Conservation (phyloP, 306 rosid genomes). For the Crotalaria pallida region DNA sequence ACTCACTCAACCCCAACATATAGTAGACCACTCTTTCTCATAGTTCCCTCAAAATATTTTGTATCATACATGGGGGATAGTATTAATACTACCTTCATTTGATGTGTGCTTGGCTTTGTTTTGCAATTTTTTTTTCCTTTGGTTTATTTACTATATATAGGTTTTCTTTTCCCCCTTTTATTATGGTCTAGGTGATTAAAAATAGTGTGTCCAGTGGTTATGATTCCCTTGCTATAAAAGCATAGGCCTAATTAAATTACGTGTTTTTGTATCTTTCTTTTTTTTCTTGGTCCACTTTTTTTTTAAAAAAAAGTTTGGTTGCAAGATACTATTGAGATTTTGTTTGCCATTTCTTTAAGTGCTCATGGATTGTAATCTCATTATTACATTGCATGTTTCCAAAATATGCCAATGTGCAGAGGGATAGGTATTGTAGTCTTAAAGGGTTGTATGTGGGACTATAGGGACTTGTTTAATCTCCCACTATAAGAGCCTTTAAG, state of each 20-base stretch:
- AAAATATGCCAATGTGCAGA: constrained; percentile 1
- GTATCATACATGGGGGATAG: constrained; percentile 59
- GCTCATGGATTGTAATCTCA: constrained; percentile 21
- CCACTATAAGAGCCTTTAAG: constrained; percentile 12
- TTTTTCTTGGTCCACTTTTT: not conserved
- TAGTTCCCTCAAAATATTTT: constrained; percentile 42
- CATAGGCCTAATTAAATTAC: constrained; percentile 40
- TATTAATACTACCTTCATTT: constrained; percentile 47
- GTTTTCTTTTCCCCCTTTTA: not conserved
- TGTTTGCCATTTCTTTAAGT: constrained; percentile 11
- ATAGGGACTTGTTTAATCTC: constrained; percentile 20
- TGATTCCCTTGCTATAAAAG: constrained; percentile 53
- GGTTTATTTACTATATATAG: constrained; percentile 8
- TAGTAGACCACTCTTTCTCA: not conserved
- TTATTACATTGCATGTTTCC: constrained; percentile 47
- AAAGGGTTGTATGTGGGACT: constrained; percentile 8
- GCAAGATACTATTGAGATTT: constrained; percentile 24
- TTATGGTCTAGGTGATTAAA: constrained; percentile 35
- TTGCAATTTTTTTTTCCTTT: constrained; percentile 6
- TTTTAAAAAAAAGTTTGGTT: not conserved
- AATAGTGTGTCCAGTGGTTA: constrained; percentile 47
- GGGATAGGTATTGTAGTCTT: constrained; percentile 26
- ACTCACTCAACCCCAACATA: constrained; percentile 6
- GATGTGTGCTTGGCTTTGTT: constrained; percentile 45
- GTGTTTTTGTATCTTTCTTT: constrained; percentile 19